A percentile compares a stretch with the other conserved stretches of the same genome.
These are phyloP conservation scores for Fraxinus platypoda DNA, from an alignment of 305 asterid genomes.

Conservation along the genomic window DNA sequence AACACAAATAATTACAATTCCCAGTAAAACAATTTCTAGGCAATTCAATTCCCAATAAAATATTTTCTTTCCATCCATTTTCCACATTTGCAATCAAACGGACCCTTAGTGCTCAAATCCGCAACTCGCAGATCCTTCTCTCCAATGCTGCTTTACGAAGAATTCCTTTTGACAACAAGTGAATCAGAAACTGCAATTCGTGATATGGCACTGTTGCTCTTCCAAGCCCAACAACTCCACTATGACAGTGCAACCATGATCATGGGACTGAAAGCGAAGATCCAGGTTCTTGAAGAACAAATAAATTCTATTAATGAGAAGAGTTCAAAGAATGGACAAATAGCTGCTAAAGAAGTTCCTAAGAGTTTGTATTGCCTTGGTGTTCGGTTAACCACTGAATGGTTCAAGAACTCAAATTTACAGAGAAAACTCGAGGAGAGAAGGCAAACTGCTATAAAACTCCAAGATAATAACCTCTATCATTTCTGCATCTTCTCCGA, in stretches of 20 bases:
- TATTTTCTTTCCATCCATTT: too few species aligned
- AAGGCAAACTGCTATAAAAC: slow-evolving; percentile 24
- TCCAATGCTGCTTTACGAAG: slow-evolving; percentile 41
- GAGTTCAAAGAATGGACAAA: slow-evolving; percentile 47
- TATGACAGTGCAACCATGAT: slow-evolving; percentile 50
- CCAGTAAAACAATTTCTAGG: too few species aligned
- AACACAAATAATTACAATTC: too few species aligned
- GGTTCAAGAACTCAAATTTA: slow-evolving; percentile 38
- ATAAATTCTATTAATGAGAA: slow-evolving; percentile 35
- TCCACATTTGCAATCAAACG: too few species aligned
- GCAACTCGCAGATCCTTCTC: slow-evolving; percentile 39
- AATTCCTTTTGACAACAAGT: slow-evolving; percentile 33
- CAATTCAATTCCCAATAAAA: too few species aligned
- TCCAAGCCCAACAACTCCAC: slow-evolving; percentile 45
- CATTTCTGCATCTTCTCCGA: slow-evolving; percentile 48
- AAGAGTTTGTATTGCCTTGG: slow-evolving; percentile 46
- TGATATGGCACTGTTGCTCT: slow-evolving; percentile 44
- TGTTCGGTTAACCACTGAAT: slow-evolving; percentile 41
- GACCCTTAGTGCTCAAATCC: slow-evolving; percentile 45
- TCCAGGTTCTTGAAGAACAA: slow-evolving; percentile 46
- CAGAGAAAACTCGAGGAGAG: slow-evolving; percentile 21
- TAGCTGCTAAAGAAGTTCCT: slow-evolving; percentile 50
- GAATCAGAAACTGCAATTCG: slow-evolving; percentile 42
- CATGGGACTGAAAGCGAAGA: slow-evolving; percentile 43
- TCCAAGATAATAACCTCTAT: slow-evolving; percentile 30